Base-by-base conservation (phyloP, 257 asterid genomes). In the Coffea eugenioides region DNA sequence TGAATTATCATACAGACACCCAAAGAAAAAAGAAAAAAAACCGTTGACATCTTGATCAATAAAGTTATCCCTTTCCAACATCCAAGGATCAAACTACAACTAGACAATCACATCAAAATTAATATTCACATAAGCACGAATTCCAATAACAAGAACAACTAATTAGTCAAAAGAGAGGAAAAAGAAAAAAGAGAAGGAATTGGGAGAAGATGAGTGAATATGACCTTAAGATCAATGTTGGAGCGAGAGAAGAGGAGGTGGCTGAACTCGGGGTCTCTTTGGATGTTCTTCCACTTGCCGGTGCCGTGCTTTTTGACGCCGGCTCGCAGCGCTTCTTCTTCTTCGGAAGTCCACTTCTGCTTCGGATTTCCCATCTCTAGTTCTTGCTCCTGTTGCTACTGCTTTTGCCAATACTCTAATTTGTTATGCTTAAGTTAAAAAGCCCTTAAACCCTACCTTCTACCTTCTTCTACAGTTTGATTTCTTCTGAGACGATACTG, bases 341-440 rank as follows among this genome's bases (percentile, higher is more conserved):
- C 89, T 59, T 86, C 89, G 0, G 89, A 73, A 4, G 89, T 86
- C 89, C 89, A 86, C 77, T 83, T 86, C 73, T 86, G 89, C 82
- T 86, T 86, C 0, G 86, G 88, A 69, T 85, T 85, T 27, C 88
- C 88, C 88, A 83, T 82, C 15, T 59, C 43, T 39, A 39, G 5
- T 39, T 39, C 5, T 39, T 39, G 3, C 43, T 39, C 4, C 43
- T 39, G 43, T 5, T 4, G 43, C 43, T 39, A 4, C 43, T 39
- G 43, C 43, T 31, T 31, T 31, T 31, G 34, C 43, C 3, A 39
- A 39, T 39, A 39, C 4, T 39, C 43, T 39, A 39, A 39, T 39
- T 39, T 39, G 43, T 4, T 39, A 4, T 39, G 43, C 43, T 39
- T 39, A 39, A 39, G 43, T 39, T 4, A 39, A 39, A 39, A 39